These are phyloP conservation scores for Mortierella sp. DNA, from an alignment of 371 early-diverging fungal species.

Conservation along the genomic window DNA sequence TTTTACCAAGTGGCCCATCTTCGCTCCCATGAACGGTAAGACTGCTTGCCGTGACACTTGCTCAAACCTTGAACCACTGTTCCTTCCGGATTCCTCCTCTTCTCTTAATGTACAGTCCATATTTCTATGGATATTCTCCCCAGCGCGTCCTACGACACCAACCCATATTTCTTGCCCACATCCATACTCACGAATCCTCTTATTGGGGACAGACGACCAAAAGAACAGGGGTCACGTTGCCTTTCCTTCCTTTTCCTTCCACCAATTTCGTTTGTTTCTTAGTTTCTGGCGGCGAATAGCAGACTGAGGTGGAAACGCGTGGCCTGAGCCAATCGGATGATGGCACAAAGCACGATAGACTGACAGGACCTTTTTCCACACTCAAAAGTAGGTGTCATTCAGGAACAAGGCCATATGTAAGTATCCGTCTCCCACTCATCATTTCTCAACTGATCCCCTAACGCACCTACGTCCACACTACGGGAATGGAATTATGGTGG, in stretches of 20 bases:
- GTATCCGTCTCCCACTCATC: conserved; percentile 5
- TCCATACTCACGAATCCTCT: too few species aligned
- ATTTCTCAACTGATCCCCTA: neutral
- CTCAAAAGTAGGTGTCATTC: conserved; percentile 39
- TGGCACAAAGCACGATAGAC: neutral
- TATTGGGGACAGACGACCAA: neutral
- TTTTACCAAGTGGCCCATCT: conserved; percentile 84
- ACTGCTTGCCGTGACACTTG: neutral
- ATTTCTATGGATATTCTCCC: too few species aligned
- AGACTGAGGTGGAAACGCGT: conserved; percentile 14
- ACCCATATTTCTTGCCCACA: too few species aligned
- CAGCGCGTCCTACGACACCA: too few species aligned
- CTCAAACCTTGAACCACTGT: too few species aligned
- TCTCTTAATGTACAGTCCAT: too few species aligned
- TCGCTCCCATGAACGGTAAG: conserved; percentile 78
- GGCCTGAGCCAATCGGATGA: neutral
- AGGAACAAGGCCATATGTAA: conserved; percentile 53
- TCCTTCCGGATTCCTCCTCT: too few species aligned
- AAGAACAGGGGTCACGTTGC: conserved; percentile 7
- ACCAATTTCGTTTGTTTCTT: conserved; percentile 16
- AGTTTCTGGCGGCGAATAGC: conserved; percentile 13
- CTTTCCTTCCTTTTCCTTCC: conserved; percentile 20
- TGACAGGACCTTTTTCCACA: neutral
- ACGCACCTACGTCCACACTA: too few species aligned
- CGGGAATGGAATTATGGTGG: neutral